A percentile compares a stretch with the other conserved stretches of the same genome.
phyloP scores from a whole-genome alignment of 2,329 filamentous ascomycete genomes.

The Amauroascus niger region DNA sequence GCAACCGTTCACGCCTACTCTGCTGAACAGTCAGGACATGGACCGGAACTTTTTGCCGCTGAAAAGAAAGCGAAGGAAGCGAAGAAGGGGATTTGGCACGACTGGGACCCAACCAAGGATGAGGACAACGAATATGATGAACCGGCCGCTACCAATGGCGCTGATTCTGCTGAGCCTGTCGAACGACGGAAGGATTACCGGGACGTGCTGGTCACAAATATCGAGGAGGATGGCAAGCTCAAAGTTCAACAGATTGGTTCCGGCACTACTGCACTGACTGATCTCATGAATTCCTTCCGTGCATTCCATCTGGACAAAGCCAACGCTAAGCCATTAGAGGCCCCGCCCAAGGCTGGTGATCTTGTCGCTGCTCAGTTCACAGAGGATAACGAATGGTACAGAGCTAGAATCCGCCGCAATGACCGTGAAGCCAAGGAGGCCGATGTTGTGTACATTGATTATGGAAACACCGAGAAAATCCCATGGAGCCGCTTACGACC shows the following conservation, averaged over 20 bases:
- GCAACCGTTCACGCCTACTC: constrained; percentile 90
- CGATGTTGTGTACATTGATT: constrained; percentile 91
- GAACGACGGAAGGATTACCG: constrained; percentile 79
- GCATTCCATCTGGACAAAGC: constrained; percentile 78
- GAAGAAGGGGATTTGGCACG: constrained; percentile 79
- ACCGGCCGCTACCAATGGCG: constrained; percentile 40
- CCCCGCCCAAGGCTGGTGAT: constrained; percentile 80
- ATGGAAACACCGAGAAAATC: constrained; percentile 84
- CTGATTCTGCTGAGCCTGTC: constrained; percentile 44
- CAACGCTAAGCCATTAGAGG: constrained; percentile 63
- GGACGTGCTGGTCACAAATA: constrained; percentile 83
- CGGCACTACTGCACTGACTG: constrained; percentile 73
- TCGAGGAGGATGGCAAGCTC: constrained; percentile 69
- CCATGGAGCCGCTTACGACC: constrained; percentile 75
- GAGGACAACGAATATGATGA: constrained; percentile 50
- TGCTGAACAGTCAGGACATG: constrained; percentile 88
- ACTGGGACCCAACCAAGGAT: constrained; percentile 87
- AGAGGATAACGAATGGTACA: constrained; percentile 87
- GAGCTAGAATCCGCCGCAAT: constrained; percentile 80
- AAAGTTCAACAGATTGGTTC: constrained; percentile 87
- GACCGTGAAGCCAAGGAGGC: constrained; percentile 81
- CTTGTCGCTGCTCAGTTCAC: constrained; percentile 85
- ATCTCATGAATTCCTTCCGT: constrained; percentile 83
- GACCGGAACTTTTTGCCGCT: constrained; percentile 73
- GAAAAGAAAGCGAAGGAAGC: constrained; percentile 84